Evolutionary conservation across 371 early-diverging fungal genomes (phyloP).

Genomic region (Haplosporangium sp.): DNA sequence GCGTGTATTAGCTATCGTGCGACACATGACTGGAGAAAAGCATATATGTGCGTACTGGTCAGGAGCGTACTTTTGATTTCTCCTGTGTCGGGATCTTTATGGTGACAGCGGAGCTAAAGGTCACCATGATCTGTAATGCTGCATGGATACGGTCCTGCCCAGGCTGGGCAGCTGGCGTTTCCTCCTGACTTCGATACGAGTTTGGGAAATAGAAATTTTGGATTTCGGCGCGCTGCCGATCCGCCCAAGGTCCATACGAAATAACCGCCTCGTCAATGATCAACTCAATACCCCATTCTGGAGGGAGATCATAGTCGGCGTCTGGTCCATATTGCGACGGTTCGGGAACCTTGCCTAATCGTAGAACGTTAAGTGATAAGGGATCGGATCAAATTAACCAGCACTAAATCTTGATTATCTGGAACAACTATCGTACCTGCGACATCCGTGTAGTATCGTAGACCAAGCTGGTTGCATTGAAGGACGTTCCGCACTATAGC

Average conservation of each 20-base stretch:
- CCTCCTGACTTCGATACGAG: conserved; percentile 65
- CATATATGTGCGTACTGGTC: background rate
- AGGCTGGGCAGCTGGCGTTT: conserved; percentile 61
- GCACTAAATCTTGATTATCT: background rate
- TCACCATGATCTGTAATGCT: conserved; percentile 71
- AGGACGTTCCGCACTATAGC: conserved; percentile 76
- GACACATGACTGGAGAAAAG: background rate
- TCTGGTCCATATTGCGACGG: conserved; percentile 32
- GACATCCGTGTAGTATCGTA: conserved; percentile 78
- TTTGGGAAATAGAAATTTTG: conserved; percentile 85
- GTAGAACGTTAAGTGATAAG: background rate
- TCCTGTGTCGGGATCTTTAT: conserved; percentile 80
- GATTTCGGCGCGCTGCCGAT: conserved; percentile 78
- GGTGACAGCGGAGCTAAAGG: conserved; percentile 72
- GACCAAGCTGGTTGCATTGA: conserved; percentile 68
- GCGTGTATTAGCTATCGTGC: background rate
- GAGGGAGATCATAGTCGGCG: conserved; percentile 67
- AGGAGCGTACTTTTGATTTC: conserved; percentile 71
- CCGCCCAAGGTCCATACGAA: conserved; percentile 91
- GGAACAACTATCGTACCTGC: conserved; percentile 61
- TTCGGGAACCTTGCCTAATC: conserved; percentile 64
- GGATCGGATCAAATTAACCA: background rate
- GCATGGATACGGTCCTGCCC: conserved; percentile 71
- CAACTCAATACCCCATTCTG: conserved; percentile 82
- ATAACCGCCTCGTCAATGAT: conserved; percentile 69